Conservation (phyloP, 2,329 filamentous ascomycete genomes). For the Knufia petricola region DNA sequence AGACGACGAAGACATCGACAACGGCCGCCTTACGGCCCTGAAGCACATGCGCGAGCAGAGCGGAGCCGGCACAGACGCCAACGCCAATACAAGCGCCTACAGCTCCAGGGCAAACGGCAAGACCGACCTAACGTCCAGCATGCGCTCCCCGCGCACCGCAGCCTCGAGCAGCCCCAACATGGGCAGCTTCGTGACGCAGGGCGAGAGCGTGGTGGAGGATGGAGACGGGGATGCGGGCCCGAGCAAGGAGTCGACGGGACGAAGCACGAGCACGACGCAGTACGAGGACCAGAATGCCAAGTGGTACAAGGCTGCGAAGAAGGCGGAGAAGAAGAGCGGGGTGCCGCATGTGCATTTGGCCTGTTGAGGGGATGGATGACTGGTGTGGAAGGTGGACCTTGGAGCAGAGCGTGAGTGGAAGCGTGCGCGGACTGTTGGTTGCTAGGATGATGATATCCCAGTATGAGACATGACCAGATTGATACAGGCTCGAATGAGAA, state of each 20-base stretch:
- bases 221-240: constrained; percentile 5
- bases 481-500: background rate
- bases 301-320: constrained; percentile 25
- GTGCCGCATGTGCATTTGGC: constrained; percentile 21
- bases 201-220: background rate
- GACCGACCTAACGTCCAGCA: constrained; percentile 3
- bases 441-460: too few relatives aligned
- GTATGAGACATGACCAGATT: too few relatives aligned
- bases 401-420: too few relatives aligned
- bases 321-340: constrained; percentile 22
- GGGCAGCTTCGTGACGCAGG: constrained; percentile 7
- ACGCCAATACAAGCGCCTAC: constrained; percentile 7
- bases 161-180: background rate
- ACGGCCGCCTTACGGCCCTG: constrained; percentile 1
- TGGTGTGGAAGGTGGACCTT: background rate
- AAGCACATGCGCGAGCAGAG: background rate
- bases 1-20: constrained; percentile 18
- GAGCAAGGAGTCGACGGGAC: background rate
- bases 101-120: too few relatives aligned
- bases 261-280: constrained; percentile 3
- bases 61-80: background rate
- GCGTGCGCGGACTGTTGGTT: too few relatives aligned
- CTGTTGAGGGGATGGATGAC: background rate
- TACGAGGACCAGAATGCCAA: constrained; percentile 21
- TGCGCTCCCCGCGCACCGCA: background rate